phyloP scores from a whole-genome alignment of 345 rosid species.

The Balakata baccata region DNA sequence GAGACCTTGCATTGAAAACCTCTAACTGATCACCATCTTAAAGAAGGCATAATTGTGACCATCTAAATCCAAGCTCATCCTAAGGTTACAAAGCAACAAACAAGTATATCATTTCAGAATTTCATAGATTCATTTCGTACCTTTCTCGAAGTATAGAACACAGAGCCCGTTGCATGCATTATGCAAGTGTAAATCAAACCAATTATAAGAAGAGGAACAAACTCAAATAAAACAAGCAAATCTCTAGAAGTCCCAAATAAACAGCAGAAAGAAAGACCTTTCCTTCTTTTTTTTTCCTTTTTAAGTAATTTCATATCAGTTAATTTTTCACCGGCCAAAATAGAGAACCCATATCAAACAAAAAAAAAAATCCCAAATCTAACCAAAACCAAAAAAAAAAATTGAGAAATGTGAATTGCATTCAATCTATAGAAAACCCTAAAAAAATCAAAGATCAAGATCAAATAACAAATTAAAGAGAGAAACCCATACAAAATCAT shows the following conservation, averaged over 20 bases:
- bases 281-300: not conserved
- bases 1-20: not conserved
- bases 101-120: not conserved
- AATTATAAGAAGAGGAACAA: not conserved
- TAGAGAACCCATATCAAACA: not conserved
- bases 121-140: not conserved
- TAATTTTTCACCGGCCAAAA: not conserved
- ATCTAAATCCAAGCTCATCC: not conserved
- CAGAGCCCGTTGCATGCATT: not conserved
- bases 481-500: not conserved
- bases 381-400: not conserved
- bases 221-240: not conserved
- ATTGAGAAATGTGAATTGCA: not conserved
- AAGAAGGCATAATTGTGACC: not conserved
- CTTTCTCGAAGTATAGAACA: not conserved
- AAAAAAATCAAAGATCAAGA: not conserved
- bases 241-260: not conserved
- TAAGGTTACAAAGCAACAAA: not conserved
- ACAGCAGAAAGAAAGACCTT: not conserved
- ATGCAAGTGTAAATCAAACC: not conserved
- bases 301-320: not conserved
- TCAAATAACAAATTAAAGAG: not conserved
- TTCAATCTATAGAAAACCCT: slow-evolving; percentile 6
- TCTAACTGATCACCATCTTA: not conserved
- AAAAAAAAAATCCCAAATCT: not conserved